Evolutionary conservation across 805 yeast genomes (phyloP), one percentile per base, ranked within the genome.

Genomic region (Myxozyma neotropica): DNA sequence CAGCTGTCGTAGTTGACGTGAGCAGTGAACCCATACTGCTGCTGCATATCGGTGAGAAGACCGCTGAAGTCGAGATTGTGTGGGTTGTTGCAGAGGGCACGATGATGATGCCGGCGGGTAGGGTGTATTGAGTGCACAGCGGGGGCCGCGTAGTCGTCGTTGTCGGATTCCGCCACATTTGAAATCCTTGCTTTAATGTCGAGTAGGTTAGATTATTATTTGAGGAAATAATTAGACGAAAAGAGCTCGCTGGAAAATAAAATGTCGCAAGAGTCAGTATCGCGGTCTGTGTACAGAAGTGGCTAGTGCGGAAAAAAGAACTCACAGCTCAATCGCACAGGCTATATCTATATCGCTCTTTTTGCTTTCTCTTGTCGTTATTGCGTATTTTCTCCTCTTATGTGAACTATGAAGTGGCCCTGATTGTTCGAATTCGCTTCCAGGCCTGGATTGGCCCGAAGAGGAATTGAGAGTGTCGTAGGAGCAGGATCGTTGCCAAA

Each of bases 151-250:
- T 15, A 17, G 46, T 8, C 6, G 66, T 59, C 15, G 63, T 49
- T 17, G 60, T 59, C n/a, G 59, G 66, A 21, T 46, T 54, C n/a
- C 66, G 60, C 66, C 66, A 62, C 54, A 62, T 53, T 23, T 8
- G n/a, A n/a, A n/a, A n/a, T n/a, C n/a, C n/a, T n/a, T n/a, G n/a
- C n/a, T n/a, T n/a, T 23, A 39, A 23, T 7, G 33, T 29, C 33
- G 33, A 6, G 33, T 10, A 29, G 33, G 10, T 29, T 10, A 19
- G 43, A 38, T 15, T 10, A 38, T 10, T 2, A 38, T 2, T 38
- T 38, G 43, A 13, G 43, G n/a, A 2, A 38, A 38, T 3, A 24
- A 2, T 38, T 38, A 38, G 23, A 40, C 45, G 26, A 23, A 38
- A 38, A n/a, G 45, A 40, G 45, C 4, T 38, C 17, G 43, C 43